Base-by-base conservation (phyloP, 495 filamentous ascomycete genomes). In the Aspergillus biplanus region DNA sequence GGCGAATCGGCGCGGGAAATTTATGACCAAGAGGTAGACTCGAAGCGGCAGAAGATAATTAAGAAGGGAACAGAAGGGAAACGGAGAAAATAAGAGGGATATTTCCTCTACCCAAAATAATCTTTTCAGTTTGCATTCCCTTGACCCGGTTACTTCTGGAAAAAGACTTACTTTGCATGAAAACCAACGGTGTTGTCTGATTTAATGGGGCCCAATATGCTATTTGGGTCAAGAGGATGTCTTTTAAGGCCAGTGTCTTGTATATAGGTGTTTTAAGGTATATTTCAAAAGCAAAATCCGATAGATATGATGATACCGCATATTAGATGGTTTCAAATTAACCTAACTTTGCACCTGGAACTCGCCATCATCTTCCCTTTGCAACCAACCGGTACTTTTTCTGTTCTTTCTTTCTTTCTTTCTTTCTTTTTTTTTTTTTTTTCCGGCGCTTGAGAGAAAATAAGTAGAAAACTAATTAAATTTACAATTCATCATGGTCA, bases 1-100 rank as follows among this genome's bases (percentile, higher is more conserved):
- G 87, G 85, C 15, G 88, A 86, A 59, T 79, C 87, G 33, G 86
- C 88, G 31, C 77, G 78, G 53, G 78, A 82, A 34, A 74, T 80
- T 50, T 81, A 73, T 66, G 78, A 82, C 47, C 69, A 77, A 66
- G 78, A 80, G 70, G 62, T 78, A n/a, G 75, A 81, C 50, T 76
- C 80, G 15, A 81, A 81, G 71, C 71, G 78, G 48, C 78, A 82
- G 63, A 81, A 82, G 72, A 74, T 78, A 16, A 80, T 80, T 65
- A 82, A 80, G 73, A 84, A 82, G 72, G 78, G 81, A 52, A 82
- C 79, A 5, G 85, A 84, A 64, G 83, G 86, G 11, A 71, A 61
- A 47, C 73, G 72, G 68, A 67, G 65, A 47, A 71, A 65, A 48
- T 58, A 62, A 39, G 31, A 7, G 3, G 3, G 3, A 46, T 33